Conservation (phyloP, 139 green algal genomes). For the Closterium sp. region DNA sequence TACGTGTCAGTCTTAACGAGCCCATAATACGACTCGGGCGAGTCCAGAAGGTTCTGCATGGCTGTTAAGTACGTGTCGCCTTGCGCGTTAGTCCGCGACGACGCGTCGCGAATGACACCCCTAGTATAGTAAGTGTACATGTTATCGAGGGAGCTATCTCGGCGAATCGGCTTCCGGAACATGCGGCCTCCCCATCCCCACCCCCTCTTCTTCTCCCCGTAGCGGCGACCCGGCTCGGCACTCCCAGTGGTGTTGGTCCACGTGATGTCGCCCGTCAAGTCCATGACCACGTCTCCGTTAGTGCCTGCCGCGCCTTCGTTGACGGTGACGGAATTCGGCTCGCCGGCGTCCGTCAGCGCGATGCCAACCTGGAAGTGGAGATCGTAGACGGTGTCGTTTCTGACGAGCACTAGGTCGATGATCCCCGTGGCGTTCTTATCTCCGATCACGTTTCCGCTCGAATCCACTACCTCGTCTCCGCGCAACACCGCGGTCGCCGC, state of each 20-base stretch:
- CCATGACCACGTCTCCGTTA: background rate
- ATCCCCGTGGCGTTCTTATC: background rate
- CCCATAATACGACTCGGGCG: background rate
- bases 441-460: background rate
- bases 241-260: background rate
- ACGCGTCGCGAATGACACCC: background rate
- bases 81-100: background rate
- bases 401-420: background rate
- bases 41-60: background rate
- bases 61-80: background rate
- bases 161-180: no score
- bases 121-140: background rate
- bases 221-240: background rate
- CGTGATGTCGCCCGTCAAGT: background rate
- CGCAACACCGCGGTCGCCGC: background rate
- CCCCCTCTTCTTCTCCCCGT: background rate
- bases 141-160: background rate
- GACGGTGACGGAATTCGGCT: background rate
- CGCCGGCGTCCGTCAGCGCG: background rate
- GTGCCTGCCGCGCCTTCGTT: background rate
- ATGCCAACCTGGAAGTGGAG: background rate
- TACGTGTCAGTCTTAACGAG: background rate
- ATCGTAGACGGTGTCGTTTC: background rate
- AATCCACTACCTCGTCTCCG: background rate
- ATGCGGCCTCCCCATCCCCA: background rate